Evolutionary conservation across 1,284 basidiomycete species (phyloP).

Genomic region (Naganishia albida): DNA sequence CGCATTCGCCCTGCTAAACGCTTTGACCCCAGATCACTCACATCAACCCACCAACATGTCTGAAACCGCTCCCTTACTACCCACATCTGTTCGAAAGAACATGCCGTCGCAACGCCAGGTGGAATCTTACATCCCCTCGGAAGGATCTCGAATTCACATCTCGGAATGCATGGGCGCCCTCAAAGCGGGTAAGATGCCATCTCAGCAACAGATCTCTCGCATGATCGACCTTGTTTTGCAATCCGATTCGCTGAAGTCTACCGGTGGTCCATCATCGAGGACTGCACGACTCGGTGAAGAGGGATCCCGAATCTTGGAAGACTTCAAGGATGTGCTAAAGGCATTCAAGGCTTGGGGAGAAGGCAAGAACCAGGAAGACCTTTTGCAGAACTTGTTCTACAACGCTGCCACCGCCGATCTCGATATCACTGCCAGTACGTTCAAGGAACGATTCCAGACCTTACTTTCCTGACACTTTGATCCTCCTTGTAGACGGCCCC

Average conservation of each 20-base stretch:
- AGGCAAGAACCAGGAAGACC: constrained; percentile 54
- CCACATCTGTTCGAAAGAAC: constrained; percentile 38
- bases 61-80: constrained; percentile 47
- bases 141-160: constrained; percentile 43
- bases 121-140: constrained; percentile 39
- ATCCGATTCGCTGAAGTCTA: constrained; percentile 48
- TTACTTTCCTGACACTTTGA: background rate
- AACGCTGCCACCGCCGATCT: constrained; percentile 45
- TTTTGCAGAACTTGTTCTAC: constrained; percentile 52
- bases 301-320: constrained; percentile 48
- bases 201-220: constrained; percentile 42
- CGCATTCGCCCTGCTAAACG: background rate
- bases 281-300: constrained; percentile 48
- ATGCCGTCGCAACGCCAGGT: constrained; percentile 39
- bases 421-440: constrained; percentile 45
- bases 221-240: constrained; percentile 47
- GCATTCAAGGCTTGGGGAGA: constrained; percentile 48
- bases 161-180: constrained; percentile 48
- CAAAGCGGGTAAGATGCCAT: constrained; percentile 52
- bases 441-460: constrained; percentile 33
- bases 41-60: constrained; percentile 38
- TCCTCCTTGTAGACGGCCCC: constrained; percentile 28
- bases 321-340: constrained; percentile 46
- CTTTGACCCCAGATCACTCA: background rate
- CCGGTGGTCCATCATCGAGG: constrained; percentile 44